A percentile compares a stretch with the other conserved stretches of the same genome.
phyloP scores from a whole-genome alignment of 257 asterid genomes.

The Apocynum venetum region DNA sequence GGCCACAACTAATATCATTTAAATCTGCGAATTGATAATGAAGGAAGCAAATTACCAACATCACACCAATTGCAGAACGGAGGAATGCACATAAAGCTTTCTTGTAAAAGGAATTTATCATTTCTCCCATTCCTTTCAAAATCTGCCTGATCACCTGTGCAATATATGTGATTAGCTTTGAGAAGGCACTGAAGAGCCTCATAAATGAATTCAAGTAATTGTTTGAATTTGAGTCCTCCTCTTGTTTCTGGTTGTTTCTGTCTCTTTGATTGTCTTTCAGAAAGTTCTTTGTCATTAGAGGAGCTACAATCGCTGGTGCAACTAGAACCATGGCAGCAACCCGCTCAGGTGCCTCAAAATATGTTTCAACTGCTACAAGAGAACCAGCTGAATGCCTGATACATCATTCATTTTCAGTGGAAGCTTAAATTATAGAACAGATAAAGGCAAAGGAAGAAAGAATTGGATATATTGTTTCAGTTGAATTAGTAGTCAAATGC shows the following conservation, averaged over 20 bases:
- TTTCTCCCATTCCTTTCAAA: conserved; percentile 53
- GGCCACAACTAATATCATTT: background rate
- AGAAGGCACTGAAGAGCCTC: conserved; percentile 32
- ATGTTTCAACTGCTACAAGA: conserved; percentile 80
- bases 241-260: conserved; percentile 34
- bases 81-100: conserved; percentile 58
- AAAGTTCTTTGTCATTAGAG: conserved; percentile 33
- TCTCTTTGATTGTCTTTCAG: conserved; percentile 32
- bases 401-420: conserved; percentile 26
- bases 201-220: conserved; percentile 30
- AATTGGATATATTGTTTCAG: background rate
- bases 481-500: background rate
- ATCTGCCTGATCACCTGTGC: conserved; percentile 32
- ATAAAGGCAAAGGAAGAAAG: background rate
- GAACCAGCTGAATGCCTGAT: conserved; percentile 97
- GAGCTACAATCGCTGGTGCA: conserved; percentile 87
- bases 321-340: conserved; percentile 91
- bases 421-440: background rate
- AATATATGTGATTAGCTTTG: conserved; percentile 38
- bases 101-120: conserved; percentile 58
- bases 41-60: conserved; percentile 47
- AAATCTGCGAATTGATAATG: background rate
- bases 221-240: conserved; percentile 31
- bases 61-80: conserved; percentile 71
- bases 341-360: conserved; percentile 87